Conservation (phyloP, 805 yeast species). For the Kazachstania taianensis region DNA sequence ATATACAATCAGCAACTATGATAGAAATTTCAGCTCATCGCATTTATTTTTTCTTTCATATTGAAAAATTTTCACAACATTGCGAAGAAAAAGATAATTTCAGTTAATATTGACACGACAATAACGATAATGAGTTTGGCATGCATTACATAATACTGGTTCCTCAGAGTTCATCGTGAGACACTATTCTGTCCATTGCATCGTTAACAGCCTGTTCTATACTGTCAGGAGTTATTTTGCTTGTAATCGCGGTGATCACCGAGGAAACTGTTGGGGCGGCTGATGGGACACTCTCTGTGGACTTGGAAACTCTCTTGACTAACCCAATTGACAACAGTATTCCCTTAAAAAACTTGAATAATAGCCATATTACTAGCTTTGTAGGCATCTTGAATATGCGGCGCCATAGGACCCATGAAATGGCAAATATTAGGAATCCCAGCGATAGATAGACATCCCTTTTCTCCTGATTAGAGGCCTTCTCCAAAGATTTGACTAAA, state of each 20-base stretch:
- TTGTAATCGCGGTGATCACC: neutral
- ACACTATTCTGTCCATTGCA: constrained; percentile 18
- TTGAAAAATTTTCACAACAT: constrained; percentile 3
- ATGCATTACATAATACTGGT: neutral
- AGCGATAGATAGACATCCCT: constrained; percentile 27
- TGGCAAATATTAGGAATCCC: constrained; percentile 21
- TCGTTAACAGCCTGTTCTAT: constrained; percentile 18
- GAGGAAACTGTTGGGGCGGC: neutral
- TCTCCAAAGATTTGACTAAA: constrained; percentile 25
- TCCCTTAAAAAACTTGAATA: constrained; percentile 31
- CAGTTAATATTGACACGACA: no score
- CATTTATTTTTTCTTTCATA: constrained; percentile 1
- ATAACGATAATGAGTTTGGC: neutral
- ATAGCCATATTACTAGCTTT: constrained; percentile 23
- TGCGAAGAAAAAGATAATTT: neutral
- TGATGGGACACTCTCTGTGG: constrained; percentile 2
- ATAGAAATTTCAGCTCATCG: constrained; percentile 5
- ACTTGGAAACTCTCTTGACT: constrained; percentile 6
- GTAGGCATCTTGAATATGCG: constrained; percentile 27
- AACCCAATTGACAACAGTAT: constrained; percentile 22
- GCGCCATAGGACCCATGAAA: constrained; percentile 29
- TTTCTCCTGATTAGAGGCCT: constrained; percentile 26
- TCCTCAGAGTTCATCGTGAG: constrained; percentile 17
- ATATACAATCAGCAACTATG: neutral
- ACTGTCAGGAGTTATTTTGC: neutral